These are phyloP conservation scores for Xylariaceae sp. DNA, from an alignment of 2,329 filamentous ascomycete species.

Conservation along the genomic window DNA sequence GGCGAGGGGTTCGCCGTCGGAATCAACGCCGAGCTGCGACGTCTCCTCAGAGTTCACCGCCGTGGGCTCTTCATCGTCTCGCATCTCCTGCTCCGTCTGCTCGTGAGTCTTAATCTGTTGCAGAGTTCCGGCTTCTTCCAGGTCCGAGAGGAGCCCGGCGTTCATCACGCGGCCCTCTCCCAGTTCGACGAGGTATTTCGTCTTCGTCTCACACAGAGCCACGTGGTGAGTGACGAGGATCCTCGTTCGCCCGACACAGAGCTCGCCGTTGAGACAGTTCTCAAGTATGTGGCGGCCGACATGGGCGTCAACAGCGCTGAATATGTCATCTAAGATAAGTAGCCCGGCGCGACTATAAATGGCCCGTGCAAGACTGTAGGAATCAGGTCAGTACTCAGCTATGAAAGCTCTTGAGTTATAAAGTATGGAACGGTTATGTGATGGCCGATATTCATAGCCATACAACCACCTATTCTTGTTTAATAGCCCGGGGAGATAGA, in stretches of 20 bases:
- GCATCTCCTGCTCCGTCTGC: conserved; percentile 46
- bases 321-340: conserved; percentile 80
- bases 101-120: conserved; percentile 61
- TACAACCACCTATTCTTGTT: not conserved
- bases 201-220: conserved; percentile 67
- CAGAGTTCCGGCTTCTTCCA: conserved; percentile 59
- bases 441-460: not conserved
- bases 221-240: conserved; percentile 84
- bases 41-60: conserved; percentile 59
- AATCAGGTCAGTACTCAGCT: conserved; percentile 12
- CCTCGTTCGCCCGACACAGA: conserved; percentile 70
- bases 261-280: conserved; percentile 70
- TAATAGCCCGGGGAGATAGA: not conserved
- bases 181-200: conserved; percentile 75
- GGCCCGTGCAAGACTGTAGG: conserved; percentile 65
- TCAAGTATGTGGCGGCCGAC: conserved; percentile 80
- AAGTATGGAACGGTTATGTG: not conserved
- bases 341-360: conserved; percentile 79
- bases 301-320: conserved; percentile 80
- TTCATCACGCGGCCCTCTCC: conserved; percentile 68
- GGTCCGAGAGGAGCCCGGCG: conserved; percentile 66
- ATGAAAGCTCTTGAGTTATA: not conserved
- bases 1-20: conserved; percentile 46
- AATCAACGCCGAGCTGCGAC: conserved; percentile 45
- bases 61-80: conserved; percentile 54